These are phyloP conservation scores for Termitomyces sp. DNA, from an alignment of 768 basidiomycete genomes.

Conservation along the genomic window DNA sequence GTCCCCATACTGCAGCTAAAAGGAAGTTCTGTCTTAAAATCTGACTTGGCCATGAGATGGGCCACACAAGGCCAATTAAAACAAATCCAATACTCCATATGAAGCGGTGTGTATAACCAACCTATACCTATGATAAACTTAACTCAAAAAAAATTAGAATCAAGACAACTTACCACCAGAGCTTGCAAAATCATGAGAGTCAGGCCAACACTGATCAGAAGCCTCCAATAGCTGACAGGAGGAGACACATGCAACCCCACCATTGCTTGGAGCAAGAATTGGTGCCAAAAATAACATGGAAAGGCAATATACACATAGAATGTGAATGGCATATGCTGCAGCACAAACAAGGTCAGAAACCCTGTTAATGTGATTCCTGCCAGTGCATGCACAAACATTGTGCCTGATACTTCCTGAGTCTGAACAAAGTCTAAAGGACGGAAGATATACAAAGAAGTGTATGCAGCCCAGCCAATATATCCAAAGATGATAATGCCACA, in stretches of 20 bases:
- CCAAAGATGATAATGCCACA: conserved; percentile 64
- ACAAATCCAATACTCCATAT: conserved; percentile 71
- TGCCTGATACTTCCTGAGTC: not conserved
- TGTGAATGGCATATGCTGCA: conserved; percentile 66
- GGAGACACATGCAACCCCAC: conserved; percentile 12
- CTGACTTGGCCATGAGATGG: conserved; percentile 45
- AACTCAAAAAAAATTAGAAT: not conserved
- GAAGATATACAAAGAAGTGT: conserved; percentile 55
- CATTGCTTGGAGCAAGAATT: conserved; percentile 34
- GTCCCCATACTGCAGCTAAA: conserved; percentile 39
- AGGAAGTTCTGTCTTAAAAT: conserved; percentile 20
- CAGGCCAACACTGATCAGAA: conserved; percentile 25
- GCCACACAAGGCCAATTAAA: conserved; percentile 64
- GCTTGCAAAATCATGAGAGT: conserved; percentile 47
- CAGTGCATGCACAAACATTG: conserved; percentile 10
- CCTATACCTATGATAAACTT: conserved; percentile 29
- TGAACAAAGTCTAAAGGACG: conserved; percentile 28
- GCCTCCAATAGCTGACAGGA: conserved; percentile 3
- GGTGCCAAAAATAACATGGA: conserved; percentile 75
- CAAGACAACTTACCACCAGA: conserved; percentile 63
- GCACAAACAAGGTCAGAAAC: conserved; percentile 48
- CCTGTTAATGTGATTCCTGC: conserved; percentile 24
- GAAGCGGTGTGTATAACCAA: conserved; percentile 65
- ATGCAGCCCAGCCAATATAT: conserved; percentile 77
- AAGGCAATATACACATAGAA: conserved; percentile 76